A percentile compares a stretch with the other conserved stretches of the same genome.
Evolutionary conservation across 2,329 filamentous ascomycete genomes (phyloP).

Genomic region (Cytospora paraplurivora): DNA sequence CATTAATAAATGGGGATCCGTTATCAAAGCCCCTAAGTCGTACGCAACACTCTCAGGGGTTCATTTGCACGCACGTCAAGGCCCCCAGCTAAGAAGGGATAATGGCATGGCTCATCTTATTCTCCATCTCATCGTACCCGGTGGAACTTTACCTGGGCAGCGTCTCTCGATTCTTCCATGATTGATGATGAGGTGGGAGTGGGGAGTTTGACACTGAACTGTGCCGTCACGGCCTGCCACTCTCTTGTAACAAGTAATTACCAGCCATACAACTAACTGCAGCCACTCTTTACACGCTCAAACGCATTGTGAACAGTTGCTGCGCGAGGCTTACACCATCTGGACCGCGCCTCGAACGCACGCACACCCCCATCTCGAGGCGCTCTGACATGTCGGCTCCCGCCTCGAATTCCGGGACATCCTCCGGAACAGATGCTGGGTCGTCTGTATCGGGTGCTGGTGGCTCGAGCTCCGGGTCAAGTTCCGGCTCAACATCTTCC

Average conservation of each 20-base stretch:
- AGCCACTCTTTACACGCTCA: background rate
- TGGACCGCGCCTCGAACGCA: background rate
- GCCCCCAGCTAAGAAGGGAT: too few species aligned
- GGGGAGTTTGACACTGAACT: background rate
- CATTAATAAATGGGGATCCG: too few species aligned
- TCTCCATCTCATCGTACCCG: too few species aligned
- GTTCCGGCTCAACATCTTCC: background rate
- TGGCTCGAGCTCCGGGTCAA: background rate
- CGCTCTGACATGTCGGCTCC: background rate
- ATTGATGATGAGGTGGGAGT: background rate
- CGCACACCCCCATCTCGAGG: background rate
- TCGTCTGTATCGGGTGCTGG: background rate
- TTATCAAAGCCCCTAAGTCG: too few species aligned
- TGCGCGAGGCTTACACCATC: background rate
- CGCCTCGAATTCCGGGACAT: background rate
- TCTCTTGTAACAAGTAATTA: background rate
- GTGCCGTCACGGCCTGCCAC: background rate
- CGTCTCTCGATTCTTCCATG: background rate
- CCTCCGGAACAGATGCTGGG: slow-evolving; percentile 4
- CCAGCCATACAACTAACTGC: background rate
- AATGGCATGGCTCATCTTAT: too few species aligned
- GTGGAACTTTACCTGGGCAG: too few species aligned
- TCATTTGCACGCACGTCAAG: too few species aligned
- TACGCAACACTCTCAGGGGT: too few species aligned
- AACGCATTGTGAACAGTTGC: background rate